Base-by-base conservation (phyloP, 2,329 filamentous ascomycete genomes). In the Fusarium paranaense region DNA sequence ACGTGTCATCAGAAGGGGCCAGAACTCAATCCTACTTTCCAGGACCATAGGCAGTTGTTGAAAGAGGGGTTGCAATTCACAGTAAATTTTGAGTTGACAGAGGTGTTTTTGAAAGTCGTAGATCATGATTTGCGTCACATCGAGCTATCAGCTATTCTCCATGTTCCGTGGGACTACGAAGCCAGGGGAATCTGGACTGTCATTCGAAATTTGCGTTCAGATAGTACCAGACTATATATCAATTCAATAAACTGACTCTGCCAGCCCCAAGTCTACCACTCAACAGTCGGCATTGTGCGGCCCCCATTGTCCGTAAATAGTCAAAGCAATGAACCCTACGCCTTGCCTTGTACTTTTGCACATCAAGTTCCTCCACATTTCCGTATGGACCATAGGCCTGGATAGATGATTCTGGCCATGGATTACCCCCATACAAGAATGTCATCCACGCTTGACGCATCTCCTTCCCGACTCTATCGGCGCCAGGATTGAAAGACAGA, bases 361-460 rank as follows among this genome's bases (percentile, higher is more conserved):
- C 79, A 40, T 79, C 71, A 42, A 84, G 78, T 45, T 81, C 80
- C 60, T 77, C 72, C 58, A 74, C 79, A 6, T 78, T 76, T 0
- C 85, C 84, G 30, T 81, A 63, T 1, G 85, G 85, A 1, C 85
- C 85, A 74, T 83, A 86, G 0, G 80, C 83, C 4, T 42, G 60
- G 7, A 18, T 54, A n/a, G 22, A 18, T 10, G 3, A 10, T 7
- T 7, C 6, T 4, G 71, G 50, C 85, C 85, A 87, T 0, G 85
- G 85, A 1, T 75, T 73, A 1, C 74, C 57, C 2, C 81, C 80
- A 30, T 79, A 78, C 0, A 85, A 68, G 62, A 87, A 87, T 3
- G 35, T 45, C 18, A 85, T 79, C 84, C 85, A 86, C 5, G 80
- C 74, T 14, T 74, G 75, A n/a, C 84, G 80, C 81, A 87, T 82